A percentile compares a stretch with the other conserved stretches of the same genome.
These are phyloP conservation scores for Mycena vitilis DNA, from an alignment of 768 basidiomycete genomes.

Conservation along the genomic window DNA sequence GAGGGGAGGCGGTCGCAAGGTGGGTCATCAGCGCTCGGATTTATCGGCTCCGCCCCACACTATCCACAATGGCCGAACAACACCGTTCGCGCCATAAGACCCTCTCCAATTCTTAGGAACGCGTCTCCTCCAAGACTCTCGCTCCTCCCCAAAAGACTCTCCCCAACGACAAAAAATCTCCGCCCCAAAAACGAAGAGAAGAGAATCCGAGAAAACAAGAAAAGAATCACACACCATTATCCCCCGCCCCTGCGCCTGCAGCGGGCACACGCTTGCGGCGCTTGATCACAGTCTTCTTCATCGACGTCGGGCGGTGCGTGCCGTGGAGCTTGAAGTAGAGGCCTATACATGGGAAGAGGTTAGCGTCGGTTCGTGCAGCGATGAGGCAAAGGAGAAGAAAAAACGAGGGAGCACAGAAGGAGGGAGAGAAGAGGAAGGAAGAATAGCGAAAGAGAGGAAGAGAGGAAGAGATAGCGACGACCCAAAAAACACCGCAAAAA, in stretches of 20 bases:
- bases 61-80: too few relatives aligned
- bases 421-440: not conserved
- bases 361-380: not conserved
- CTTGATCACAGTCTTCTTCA: conserved; percentile 99
- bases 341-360: conserved; percentile 60
- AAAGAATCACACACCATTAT: conserved; percentile 38
- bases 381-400: not conserved
- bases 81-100: too few relatives aligned
- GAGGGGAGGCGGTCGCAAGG: not conserved
- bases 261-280: conserved; percentile 97
- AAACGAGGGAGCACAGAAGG: not conserved
- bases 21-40: conserved; percentile 1
- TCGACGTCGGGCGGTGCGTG: conserved; percentile 94
- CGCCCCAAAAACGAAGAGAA: not conserved
- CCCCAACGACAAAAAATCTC: not conserved
- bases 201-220: too few relatives aligned
- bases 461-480: too few relatives aligned
- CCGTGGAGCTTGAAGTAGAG: conserved; percentile 99
- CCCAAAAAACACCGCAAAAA: not conserved
- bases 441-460: not conserved
- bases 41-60: not conserved
- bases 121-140: too few relatives aligned
- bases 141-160: not conserved
- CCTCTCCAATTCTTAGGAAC: too few relatives aligned
- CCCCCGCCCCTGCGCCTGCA: conserved; percentile 61